These are phyloP conservation scores for Miscanthus sacchariflorus DNA, from an alignment of 202 grass and related monocot species.

Conservation along the genomic window DNA sequence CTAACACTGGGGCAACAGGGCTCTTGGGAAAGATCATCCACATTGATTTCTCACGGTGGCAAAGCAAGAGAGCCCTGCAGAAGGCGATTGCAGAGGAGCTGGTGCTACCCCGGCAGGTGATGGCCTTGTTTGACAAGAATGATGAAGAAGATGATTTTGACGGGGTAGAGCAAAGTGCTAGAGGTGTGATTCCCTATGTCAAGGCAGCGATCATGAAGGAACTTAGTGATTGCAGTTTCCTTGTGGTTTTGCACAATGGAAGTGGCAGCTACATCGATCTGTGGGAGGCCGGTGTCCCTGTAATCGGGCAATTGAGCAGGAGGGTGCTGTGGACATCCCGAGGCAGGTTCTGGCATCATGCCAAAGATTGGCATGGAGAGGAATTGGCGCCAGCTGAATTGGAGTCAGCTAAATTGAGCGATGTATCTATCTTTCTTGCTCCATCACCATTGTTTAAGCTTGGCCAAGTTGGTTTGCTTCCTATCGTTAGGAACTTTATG, in stretches of 20 bases:
- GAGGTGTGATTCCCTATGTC: neutral
- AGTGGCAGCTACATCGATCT: neutral
- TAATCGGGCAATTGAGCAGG: neutral
- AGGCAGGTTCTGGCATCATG: neutral
- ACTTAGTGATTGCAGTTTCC: fast-evolving
- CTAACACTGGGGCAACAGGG: too few relatives aligned
- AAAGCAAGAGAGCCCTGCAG: slow-evolving; percentile 23
- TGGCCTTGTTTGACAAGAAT: neutral
- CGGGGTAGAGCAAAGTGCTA: neutral
- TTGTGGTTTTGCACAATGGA: slow-evolving; percentile 24
- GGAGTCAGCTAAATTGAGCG: neutral
- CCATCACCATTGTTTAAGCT: neutral
- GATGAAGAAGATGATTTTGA: slow-evolving; percentile 33
- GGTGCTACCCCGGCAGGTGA: neutral
- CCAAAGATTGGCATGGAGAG: fast-evolving
- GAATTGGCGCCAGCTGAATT: fast-evolving
- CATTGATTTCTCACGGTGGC: neutral
- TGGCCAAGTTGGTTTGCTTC: too few relatives aligned
- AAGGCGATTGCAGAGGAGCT: neutral
- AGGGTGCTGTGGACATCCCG: slow-evolving; percentile 19
- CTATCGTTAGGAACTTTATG: too few relatives aligned
- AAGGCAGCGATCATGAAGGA: fast-evolving
- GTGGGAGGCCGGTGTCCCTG: neutral
- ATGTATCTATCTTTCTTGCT: fast-evolving
- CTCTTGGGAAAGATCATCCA: slow-evolving; percentile 30